A percentile compares a stretch with the other conserved stretches of the same genome.
Conservation (phyloP, 2,329 filamentous ascomycete genomes). For the Basipetospora chlamydospora region DNA sequence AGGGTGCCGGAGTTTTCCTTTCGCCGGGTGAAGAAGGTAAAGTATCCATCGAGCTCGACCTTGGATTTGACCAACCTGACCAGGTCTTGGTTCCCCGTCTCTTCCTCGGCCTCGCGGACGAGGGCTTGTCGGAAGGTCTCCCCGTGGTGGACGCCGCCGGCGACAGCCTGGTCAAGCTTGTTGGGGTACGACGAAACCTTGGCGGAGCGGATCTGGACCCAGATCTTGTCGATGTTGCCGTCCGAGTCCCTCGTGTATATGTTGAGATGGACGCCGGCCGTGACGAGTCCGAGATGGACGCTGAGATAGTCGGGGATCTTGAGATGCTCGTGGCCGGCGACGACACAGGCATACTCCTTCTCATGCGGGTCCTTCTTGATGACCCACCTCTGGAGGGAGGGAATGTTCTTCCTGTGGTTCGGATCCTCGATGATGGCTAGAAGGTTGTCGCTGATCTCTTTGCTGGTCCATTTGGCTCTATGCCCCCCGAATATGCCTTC, state of each 20-base stretch:
- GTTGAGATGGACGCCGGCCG: neutral
- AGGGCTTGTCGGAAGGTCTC: neutral
- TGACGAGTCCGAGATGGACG: neutral
- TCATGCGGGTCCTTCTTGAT: too few relatives aligned
- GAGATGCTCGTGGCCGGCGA: neutral
- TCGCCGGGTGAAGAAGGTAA: neutral
- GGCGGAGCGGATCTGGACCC: neutral
- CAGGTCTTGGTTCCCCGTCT: neutral
- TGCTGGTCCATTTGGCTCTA: too few relatives aligned
- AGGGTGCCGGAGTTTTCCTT: neutral
- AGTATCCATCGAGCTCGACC: neutral
- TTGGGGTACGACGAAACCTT: neutral
- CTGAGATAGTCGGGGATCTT: neutral
- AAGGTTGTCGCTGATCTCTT: too few relatives aligned
- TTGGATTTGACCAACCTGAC: neutral
- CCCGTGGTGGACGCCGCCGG: neutral
- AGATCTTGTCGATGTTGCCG: neutral
- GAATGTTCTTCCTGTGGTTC: neutral
- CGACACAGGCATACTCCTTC: neutral
- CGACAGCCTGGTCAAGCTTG: neutral
- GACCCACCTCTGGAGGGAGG: neutral
- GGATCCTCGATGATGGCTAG: too few relatives aligned
- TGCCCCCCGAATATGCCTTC: too few relatives aligned
- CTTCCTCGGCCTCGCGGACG: neutral
- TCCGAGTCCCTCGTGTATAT: neutral